phyloP scores from a whole-genome alignment of 352 stramenopile species.

The Phytopythium chamaehyphon region DNA sequence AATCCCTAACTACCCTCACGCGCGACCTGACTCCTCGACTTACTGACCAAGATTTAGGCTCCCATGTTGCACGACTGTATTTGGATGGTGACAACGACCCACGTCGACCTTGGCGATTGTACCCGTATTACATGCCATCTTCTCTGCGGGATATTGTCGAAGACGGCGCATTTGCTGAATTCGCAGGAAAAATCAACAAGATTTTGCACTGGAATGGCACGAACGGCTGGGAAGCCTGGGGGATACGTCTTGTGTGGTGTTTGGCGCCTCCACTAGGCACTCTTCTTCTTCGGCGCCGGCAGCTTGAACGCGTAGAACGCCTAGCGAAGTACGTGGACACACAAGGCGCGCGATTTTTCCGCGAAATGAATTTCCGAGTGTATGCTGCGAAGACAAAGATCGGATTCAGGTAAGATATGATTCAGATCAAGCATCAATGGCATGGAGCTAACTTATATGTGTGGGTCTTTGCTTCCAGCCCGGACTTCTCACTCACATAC shows the following conservation, averaged over 20 bases:
- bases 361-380: constrained; percentile 75
- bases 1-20: constrained; percentile 68
- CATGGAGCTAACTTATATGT: too few relatives aligned
- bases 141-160: constrained; percentile 69
- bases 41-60: constrained; percentile 70
- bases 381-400: constrained; percentile 76
- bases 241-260: constrained; percentile 37
- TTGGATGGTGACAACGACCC: constrained; percentile 70
- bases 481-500: constrained; percentile 82
- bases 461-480: constrained; percentile 11
- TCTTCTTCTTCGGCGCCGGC: constrained; percentile 61
- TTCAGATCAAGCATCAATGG: too few relatives aligned
- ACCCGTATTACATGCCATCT: constrained; percentile 50
- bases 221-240: constrained; percentile 60
- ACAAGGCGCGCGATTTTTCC: constrained; percentile 72
- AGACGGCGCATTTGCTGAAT: constrained; percentile 66
- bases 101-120: constrained; percentile 56
- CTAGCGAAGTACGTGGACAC: constrained; percentile 64
- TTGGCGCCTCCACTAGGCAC: constrained; percentile 45
- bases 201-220: constrained; percentile 50
- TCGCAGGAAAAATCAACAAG: constrained; percentile 72
- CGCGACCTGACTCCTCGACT: constrained; percentile 66
- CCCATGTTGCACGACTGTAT: constrained; percentile 73
- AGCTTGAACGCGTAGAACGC: constrained; percentile 58
- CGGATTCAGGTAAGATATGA: constrained; percentile 58